Percentiles rank a stretch among this genome's conserved stretches.
Conservation (phyloP, 2,329 filamentous ascomycete species). For the Colletotrichum viniferum region DNA sequence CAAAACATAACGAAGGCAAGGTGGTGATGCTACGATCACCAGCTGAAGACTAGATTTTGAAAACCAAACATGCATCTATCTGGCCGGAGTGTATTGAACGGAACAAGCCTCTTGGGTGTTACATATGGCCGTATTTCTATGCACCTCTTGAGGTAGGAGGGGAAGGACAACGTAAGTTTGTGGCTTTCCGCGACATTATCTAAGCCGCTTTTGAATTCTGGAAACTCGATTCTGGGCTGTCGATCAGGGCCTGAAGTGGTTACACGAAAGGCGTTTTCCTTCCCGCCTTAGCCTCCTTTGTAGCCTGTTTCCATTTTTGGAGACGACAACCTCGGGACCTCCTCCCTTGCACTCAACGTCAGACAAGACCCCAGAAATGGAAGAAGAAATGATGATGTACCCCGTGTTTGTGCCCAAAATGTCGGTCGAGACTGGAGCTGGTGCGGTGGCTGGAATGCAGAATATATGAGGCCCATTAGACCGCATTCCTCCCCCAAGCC, state of each 20-base stretch:
- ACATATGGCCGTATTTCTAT: not conserved
- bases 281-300: not conserved
- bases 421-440: not conserved
- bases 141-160: not conserved
- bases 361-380: not conserved
- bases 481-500: not conserved
- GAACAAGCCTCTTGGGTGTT: not conserved
- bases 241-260: not conserved
- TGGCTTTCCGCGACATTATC: not conserved
- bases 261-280: not conserved
- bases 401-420: not conserved
- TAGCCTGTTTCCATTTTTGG: not conserved
- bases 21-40: fast-evolving
- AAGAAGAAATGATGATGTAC: not conserved
- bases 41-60: not conserved
- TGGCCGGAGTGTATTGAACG: not conserved
- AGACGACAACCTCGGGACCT: not conserved
- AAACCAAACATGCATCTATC: too few species aligned
- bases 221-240: not conserved
- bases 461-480: not conserved
- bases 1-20: not conserved
- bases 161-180: not conserved
- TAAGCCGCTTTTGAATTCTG: not conserved
- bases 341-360: not conserved
- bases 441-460: not conserved